These are phyloP conservation scores for Cudoniella acicularis DNA, from an alignment of 495 filamentous ascomycete genomes.

Conservation along the genomic window DNA sequence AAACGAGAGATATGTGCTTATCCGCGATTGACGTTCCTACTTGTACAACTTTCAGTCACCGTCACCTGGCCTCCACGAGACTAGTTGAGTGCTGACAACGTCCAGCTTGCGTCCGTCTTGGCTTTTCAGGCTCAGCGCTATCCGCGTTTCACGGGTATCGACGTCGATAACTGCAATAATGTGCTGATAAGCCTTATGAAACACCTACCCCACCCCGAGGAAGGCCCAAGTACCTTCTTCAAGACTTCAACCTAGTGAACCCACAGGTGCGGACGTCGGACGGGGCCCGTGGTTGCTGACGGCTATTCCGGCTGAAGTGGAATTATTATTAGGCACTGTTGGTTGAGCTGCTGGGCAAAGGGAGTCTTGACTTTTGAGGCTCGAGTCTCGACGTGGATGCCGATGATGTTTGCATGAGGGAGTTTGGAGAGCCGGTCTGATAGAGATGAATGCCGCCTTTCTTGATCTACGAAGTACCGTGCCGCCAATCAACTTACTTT, in stretches of 20 bases:
- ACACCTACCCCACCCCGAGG: constrained; percentile 43
- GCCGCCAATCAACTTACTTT: no score
- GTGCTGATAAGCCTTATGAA: constrained; percentile 7
- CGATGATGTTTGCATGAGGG: not conserved
- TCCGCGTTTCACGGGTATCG: not conserved
- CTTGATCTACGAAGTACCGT: no score
- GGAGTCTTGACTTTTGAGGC: no score
- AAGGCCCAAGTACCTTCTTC: no score
- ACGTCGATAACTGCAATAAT: not conserved
- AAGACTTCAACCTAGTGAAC: no score
- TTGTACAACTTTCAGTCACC: no score
- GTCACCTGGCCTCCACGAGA: not conserved
- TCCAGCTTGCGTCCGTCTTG: not conserved
- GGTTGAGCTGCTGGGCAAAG: no score
- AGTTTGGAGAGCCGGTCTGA: not conserved
- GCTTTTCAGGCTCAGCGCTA: no score
- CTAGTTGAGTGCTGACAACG: not conserved
- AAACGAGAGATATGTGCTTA: not conserved
- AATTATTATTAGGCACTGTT: no score
- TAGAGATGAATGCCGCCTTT: not conserved
- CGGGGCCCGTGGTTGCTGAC: not conserved
- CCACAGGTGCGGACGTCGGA: no score
- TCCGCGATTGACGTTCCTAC: no score
- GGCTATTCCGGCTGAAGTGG: not conserved
- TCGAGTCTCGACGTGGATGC: no score